phyloP scores from a whole-genome alignment of 441 rosid genomes.

The Biscutella auriculata region DNA sequence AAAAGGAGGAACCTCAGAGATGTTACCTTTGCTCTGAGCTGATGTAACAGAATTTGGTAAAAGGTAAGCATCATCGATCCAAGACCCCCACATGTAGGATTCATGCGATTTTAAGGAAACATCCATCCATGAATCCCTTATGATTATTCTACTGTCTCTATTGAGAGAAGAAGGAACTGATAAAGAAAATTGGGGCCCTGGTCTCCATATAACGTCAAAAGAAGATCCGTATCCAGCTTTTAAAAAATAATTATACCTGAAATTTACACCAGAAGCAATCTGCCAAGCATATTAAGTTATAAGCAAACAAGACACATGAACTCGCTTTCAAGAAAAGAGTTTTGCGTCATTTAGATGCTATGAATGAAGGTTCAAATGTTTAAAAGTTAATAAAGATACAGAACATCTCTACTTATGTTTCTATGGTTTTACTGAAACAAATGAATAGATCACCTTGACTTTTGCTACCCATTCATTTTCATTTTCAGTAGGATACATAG shows the following conservation, averaged over 20 bases:
- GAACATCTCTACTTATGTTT: neutral
- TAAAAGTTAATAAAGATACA: neutral
- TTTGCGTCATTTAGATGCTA: neutral
- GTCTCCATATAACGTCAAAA: conserved; percentile 56
- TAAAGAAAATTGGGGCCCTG: conserved; percentile 73
- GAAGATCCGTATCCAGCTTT: conserved; percentile 43
- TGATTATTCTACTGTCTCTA: conserved; percentile 33
- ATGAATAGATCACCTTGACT: conserved; percentile 44
- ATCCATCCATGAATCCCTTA: conserved; percentile 78
- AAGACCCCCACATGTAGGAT: conserved; percentile 55
- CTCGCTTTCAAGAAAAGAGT: conserved; percentile 4
- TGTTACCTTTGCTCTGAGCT: conserved; percentile 44
- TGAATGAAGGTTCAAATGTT: neutral
- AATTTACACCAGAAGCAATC: conserved; percentile 60
- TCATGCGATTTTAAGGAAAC: conserved; percentile 26
- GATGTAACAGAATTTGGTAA: conserved; percentile 24
- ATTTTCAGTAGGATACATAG: conserved; percentile 48
- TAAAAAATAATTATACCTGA: conserved; percentile 72
- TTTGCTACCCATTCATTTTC: conserved; percentile 62
- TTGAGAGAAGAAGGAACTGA: conserved; percentile 38
- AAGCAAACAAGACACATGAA: conserved; percentile 7
- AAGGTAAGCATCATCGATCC: conserved; percentile 52
- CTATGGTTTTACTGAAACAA: neutral
- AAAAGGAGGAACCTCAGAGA: conserved; percentile 22
- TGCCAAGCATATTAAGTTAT: conserved; percentile 28